Evolutionary conservation across 176 grass and related monocot species (phyloP), one percentile per base, ranked within the genome.

Genomic region (Oryza meridionalis): DNA sequence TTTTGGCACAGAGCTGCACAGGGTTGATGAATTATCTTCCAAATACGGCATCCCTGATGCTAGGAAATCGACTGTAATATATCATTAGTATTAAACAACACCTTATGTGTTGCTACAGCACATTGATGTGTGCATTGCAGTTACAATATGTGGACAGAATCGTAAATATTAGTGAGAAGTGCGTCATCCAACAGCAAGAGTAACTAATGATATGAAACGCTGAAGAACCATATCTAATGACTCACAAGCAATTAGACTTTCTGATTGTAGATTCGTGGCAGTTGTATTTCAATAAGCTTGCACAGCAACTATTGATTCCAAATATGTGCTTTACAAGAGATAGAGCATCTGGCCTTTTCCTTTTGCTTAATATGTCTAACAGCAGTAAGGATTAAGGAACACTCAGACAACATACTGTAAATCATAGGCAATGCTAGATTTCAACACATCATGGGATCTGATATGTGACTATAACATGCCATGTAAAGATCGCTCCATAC

Each of bases 271-370:
- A 79, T 59, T 37, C 69, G 82, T 33, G 29, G 72, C 70, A 59
- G 47, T 70, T 4, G 14, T 31, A 77, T 25, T 53, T 47, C 70
- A 77, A 25, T 40, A 85, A 87, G 26, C 79, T 87, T 76, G 73
- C 42, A 33, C 84, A 65, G 46, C 81, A 80, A 55, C 45, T 70
- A 50, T 84, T 86, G 79, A 94, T 85, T 64, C 92, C 89, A 76
- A 91, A 94, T 65, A 94, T 90, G 84, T 85, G 87, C 46, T 85
- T 91, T 81, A 94, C 82, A 62, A 94, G 75, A 80, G 69, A 66
- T 21, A 85, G 49, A 47, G 55, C 84, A 83, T 86, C 82, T 65
- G 77, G 31, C 35, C 80, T 64, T 75, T 80, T 94, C 77, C 77
- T 86, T 79, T 85, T 94, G 77, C 79, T 85, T 22, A 87, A 72